Base-by-base conservation (phyloP, 2,329 filamentous ascomycete genomes). In the Epichloe uncinata region DNA sequence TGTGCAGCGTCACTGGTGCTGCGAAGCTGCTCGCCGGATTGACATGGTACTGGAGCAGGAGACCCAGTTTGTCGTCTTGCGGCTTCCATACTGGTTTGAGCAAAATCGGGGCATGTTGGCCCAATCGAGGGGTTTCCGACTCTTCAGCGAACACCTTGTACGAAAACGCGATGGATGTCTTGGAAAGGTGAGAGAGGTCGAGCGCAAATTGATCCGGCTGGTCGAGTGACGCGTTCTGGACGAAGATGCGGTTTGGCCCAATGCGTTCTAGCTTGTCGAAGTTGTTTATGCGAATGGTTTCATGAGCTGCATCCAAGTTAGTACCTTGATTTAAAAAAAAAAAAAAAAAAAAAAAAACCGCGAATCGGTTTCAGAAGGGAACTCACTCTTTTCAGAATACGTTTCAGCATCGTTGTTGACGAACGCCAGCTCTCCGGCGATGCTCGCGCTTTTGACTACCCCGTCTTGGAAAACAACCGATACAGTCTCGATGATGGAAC, bases 401-500 rank as follows among this genome's bases (percentile, higher is more conserved):
- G 47, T 42, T 16, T 76, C 65, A 50, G 69, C 61, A 18, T 71
- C 61, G 55, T 93, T 93, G 64, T 90, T 90, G 20, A 84, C 81
- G 56, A 98, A 79, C 3, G 91, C 93, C 57, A 98, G 81, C 68
- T 98, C 91, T 51, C 93, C 93, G 42, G 83, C 81, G 20, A 96
- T 79, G 52, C 84, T 84, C 13, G 83, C 81, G 45, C 80, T 82
- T 55, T 79, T 85, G 11, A 90, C 69, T 12, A 72, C 73, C 8
- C 87, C 86, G 35, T 84, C 78, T 50, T 90, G 84, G 62, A 96
- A 94, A 48, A 80, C 81, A 13, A 86, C 87, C 53, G 82, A 93
- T n/a, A 97, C 81, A 0, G 85, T 93, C 66, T 98, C 93, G 47
- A 97, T 85, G 50, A 97, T 78, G 13, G 91, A 97, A 3, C 86